Conservation (phyloP, 768 basidiomycete genomes). For the Tricholoma flavovirens region DNA sequence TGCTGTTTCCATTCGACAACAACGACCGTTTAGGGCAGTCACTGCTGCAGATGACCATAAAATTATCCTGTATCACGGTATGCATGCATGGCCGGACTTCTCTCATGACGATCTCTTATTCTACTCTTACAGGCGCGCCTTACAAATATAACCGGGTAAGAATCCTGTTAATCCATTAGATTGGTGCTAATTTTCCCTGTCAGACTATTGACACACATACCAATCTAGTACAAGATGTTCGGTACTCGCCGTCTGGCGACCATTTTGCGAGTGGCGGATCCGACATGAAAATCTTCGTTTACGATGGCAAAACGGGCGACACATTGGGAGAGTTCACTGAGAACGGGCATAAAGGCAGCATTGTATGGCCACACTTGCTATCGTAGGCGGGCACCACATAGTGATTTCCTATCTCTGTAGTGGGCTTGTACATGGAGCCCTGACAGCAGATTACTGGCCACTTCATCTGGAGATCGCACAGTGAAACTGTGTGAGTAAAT, state of each 20-base stretch:
- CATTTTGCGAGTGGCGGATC: constrained; percentile 86
- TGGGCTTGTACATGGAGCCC: constrained; percentile 78
- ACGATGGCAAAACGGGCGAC: constrained; percentile 88
- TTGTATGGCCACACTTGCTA: constrained; percentile 42
- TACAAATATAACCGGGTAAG: constrained; percentile 84
- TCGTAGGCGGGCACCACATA: background rate
- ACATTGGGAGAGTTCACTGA: constrained; percentile 64
- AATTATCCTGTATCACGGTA: constrained; percentile 81
- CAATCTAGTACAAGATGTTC: constrained; percentile 89
- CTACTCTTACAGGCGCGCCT: constrained; percentile 51
- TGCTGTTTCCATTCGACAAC: constrained; percentile 80
- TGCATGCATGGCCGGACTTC: constrained; percentile 4
- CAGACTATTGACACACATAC: constrained; percentile 84
- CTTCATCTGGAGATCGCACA: constrained; percentile 81
- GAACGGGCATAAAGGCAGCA: constrained; percentile 65
- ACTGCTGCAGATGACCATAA: constrained; percentile 81
- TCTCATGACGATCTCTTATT: background rate
- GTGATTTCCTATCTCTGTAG: constrained; percentile 25
- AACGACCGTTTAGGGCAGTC: constrained; percentile 86
- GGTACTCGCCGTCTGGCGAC: constrained; percentile 75
- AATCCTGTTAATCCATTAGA: too few species aligned
- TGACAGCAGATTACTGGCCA: constrained; percentile 67
- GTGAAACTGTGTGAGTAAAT: constrained; percentile 73
- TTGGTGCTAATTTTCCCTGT: background rate
- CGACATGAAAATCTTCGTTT: constrained; percentile 82